Conservation (phyloP, 1,139 yeast species). For the Schwanniomyces etchellsii region DNA sequence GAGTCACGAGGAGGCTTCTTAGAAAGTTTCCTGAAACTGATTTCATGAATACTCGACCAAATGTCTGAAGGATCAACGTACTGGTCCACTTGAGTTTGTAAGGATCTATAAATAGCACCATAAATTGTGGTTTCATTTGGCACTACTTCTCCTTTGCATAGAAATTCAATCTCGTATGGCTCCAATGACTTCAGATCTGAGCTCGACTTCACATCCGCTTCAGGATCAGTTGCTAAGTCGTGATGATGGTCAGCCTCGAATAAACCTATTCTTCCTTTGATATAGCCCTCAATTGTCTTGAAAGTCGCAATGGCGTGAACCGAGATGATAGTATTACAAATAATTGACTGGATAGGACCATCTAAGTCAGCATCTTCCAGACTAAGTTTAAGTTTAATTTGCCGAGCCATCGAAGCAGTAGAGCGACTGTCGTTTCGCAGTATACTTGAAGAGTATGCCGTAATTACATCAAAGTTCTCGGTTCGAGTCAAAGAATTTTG, state of each 20-base stretch:
- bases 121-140: slow-evolving; percentile 72
- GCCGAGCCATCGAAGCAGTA: slow-evolving; percentile 67
- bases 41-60: slow-evolving; percentile 53
- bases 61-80: slow-evolving; percentile 44
- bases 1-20: slow-evolving; percentile 10
- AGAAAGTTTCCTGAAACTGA: slow-evolving; percentile 44
- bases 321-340: slow-evolving; percentile 48
- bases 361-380: slow-evolving; percentile 19
- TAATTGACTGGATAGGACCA: slow-evolving; percentile 20
- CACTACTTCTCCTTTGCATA: slow-evolving; percentile 53
- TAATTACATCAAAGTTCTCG: slow-evolving; percentile 64
- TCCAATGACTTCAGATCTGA: too few relatives aligned
- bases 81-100: slow-evolving; percentile 35
- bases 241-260: slow-evolving; percentile 13
- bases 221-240: slow-evolving; percentile 2
- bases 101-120: slow-evolving; percentile 65
- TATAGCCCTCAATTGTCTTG: slow-evolving; percentile 61
- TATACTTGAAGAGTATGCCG: slow-evolving; percentile 43
- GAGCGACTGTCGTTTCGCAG: slow-evolving; percentile 17
- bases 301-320: slow-evolving; percentile 92
- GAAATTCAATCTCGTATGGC: slow-evolving; percentile 50
- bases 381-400: slow-evolving; percentile 53
- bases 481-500: slow-evolving; percentile 74
- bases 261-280: slow-evolving; percentile 31
- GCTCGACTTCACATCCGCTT: slow-evolving; percentile 12